Percentiles rank a stretch among this genome's conserved stretches.
phyloP scores from a whole-genome alignment of 371 early-diverging fungal genomes.

The Rhizopus delemar region DNA sequence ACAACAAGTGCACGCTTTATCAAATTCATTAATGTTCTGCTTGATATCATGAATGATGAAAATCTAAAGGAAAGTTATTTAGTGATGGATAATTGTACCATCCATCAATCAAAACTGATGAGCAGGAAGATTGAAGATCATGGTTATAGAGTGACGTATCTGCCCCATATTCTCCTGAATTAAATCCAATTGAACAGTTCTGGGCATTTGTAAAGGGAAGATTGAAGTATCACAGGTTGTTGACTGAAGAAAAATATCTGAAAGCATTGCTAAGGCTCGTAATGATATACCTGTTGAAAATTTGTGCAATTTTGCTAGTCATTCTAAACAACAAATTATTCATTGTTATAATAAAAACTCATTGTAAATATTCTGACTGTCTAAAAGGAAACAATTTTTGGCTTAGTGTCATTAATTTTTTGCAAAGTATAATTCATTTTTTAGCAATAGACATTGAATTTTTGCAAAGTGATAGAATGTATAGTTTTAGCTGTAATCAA shows the following conservation, averaged over 20 bases:
- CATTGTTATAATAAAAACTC: not conserved
- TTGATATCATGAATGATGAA: not conserved
- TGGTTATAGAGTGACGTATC: too few species aligned
- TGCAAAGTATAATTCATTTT: too few species aligned
- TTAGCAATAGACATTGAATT: too few species aligned
- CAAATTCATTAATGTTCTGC: constrained; percentile 4
- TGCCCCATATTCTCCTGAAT: too few species aligned
- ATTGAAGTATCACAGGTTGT: too few species aligned
- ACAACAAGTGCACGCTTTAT: constrained; percentile 3
- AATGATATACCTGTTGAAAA: not conserved
- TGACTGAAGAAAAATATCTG: not conserved
- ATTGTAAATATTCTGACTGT: too few species aligned
- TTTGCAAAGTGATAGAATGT: too few species aligned
- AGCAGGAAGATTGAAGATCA: not conserved
- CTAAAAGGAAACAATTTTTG: too few species aligned
- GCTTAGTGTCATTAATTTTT: too few species aligned
- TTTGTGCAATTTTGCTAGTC: not conserved
- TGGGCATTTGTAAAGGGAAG: too few species aligned
- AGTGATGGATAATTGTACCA: not conserved
- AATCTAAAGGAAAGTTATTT: not conserved
- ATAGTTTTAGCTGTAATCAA: too few species aligned
- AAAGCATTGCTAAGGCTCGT: constrained; percentile 1
- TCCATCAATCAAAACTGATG: not conserved
- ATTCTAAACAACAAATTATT: not conserved
- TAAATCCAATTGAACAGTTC: too few species aligned